Percentiles rank a stretch among this genome's conserved stretches.
These are phyloP conservation scores for Rubia balearica DNA, from an alignment of 305 asterid species.

Conservation along the genomic window DNA sequence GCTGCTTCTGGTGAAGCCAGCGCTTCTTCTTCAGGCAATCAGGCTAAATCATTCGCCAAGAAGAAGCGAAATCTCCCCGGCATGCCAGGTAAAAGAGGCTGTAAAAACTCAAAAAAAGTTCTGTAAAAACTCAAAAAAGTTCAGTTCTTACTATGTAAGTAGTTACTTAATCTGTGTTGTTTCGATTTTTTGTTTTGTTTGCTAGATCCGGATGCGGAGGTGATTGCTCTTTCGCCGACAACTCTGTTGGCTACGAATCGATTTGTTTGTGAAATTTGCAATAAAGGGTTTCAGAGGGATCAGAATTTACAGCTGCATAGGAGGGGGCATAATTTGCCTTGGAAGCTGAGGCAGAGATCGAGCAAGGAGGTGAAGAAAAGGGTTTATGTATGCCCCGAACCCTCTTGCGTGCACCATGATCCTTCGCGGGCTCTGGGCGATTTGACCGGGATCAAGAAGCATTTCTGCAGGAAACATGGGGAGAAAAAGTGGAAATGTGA, in stretches of 20 bases:
- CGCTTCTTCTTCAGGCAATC: conserved; percentile 45
- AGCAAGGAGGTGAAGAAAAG: conserved; percentile 45
- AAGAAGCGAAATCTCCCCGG: conserved; percentile 81
- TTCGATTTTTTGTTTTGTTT: neutral
- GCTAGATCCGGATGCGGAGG: conserved; percentile 71
- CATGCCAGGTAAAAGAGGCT: conserved; percentile 55
- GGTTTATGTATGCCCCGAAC: conserved; percentile 67
- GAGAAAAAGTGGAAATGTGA: conserved; percentile 78
- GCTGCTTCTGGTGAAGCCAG: conserved; percentile 56
- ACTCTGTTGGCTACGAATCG: conserved; percentile 46
- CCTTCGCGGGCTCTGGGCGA: conserved; percentile 71
- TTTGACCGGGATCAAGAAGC: conserved; percentile 73
- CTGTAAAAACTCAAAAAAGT: no score
- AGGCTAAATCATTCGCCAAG: conserved; percentile 39
- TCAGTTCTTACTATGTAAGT: neutral
- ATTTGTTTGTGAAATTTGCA: conserved; percentile 59
- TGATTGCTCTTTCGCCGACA: conserved; percentile 51
- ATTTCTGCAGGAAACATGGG: conserved; percentile 68
- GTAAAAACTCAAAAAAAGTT: neutral
- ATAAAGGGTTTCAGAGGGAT: conserved; percentile 61
- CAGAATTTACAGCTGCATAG: conserved; percentile 63
- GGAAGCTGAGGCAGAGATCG: conserved; percentile 61
- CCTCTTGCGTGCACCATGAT: conserved; percentile 58
- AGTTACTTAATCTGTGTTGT: neutral
- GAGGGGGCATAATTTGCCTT: conserved; percentile 64